Evolutionary conservation across 1,139 yeast genomes (phyloP), one percentile per base, ranked within the genome.

Genomic region (Nakaseomyces uthaithaninus): DNA sequence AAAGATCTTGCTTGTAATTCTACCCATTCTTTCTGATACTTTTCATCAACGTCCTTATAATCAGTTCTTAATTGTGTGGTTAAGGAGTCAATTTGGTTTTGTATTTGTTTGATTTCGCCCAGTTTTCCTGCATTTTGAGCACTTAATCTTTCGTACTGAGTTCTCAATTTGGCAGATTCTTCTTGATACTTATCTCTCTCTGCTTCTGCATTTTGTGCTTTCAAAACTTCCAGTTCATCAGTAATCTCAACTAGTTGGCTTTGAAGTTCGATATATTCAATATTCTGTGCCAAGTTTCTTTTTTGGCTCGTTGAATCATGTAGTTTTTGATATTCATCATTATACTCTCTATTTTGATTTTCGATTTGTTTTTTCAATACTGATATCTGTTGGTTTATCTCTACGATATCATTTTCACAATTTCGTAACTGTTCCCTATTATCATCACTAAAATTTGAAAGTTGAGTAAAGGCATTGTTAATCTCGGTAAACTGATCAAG

Each of bases 21-120:
- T 20, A 87, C 75, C 73, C 86, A 77, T 48, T 85, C 93, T 43
- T 72, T 69, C 38, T 77, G 78, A 55, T 81, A 86, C 18, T 66
- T 66, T 24, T 67, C 65, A 42, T 80, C 80, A 11, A 89, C 75
- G 49, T 79, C 74, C 41, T 74, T 70, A 54, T 77, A 93, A 49
- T 89, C 96, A 0, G 80, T 70, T 9, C 66, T 65, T 15, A 91
- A 65, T 52, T 86, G 95, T 8, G 60, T 58, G 27, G 71, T 66
- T 11, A 82, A 60, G 2, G 71, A 66, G 23, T 63, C 65, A 6
- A 82, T 70, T 55, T 87, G 95, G 50, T 79, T 86, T 40, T 79
- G 77, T 47, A 91, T 68, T 55, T 91, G 97, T 46, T 79, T 78
- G 30, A 85, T 72, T 60, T 91, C 96, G 24, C 98, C 99, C 27